Conservation (phyloP, 202 grass and related monocot species). For the Hordeum pubiflorum region DNA sequence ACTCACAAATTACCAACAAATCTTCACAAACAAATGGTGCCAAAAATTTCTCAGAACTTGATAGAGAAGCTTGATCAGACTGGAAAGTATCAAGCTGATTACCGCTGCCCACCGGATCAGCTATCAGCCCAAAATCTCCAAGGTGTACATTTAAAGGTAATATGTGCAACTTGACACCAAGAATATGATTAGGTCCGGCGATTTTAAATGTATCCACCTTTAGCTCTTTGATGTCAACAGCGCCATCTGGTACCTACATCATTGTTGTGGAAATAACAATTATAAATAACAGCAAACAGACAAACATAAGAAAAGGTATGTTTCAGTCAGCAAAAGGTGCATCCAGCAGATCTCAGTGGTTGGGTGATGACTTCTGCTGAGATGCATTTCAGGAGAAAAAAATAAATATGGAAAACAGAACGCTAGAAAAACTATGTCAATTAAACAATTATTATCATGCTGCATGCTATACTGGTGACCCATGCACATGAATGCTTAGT, state of each 20-base stretch:
- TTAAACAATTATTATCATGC: slow-evolving; percentile 8
- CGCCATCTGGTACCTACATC: slow-evolving; percentile 65
- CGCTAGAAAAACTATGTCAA: slow-evolving; percentile 3
- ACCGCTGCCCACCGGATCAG: slow-evolving; percentile 42
- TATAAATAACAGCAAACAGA: slow-evolving; percentile 21
- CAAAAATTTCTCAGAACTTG: slow-evolving; percentile 42
- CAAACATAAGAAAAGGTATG: slow-evolving; percentile 23
- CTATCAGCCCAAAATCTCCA: slow-evolving; percentile 49
- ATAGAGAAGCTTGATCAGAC: slow-evolving; percentile 52
- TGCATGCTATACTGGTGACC: background rate
- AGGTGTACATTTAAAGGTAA: slow-evolving; percentile 67
- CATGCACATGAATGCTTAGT: slow-evolving; percentile 2
- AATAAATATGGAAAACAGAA: slow-evolving; percentile 6
- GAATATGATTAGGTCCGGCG: slow-evolving; percentile 64
- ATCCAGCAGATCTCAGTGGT: background rate
- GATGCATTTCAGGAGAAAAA: slow-evolving; percentile 22
- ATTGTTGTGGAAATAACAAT: slow-evolving; percentile 6
- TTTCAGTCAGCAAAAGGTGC: background rate
- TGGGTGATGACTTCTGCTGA: background rate
- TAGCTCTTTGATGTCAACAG: slow-evolving; percentile 78
- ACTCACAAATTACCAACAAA: slow-evolving; percentile 60
- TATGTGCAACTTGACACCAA: slow-evolving; percentile 74
- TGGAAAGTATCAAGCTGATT: slow-evolving; percentile 58
- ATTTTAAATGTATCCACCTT: slow-evolving; percentile 77
- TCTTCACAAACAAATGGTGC: slow-evolving; percentile 72